Evolutionary conservation across 495 filamentous ascomycete species (phyloP).

Genomic region (Penicillium herquei): DNA sequence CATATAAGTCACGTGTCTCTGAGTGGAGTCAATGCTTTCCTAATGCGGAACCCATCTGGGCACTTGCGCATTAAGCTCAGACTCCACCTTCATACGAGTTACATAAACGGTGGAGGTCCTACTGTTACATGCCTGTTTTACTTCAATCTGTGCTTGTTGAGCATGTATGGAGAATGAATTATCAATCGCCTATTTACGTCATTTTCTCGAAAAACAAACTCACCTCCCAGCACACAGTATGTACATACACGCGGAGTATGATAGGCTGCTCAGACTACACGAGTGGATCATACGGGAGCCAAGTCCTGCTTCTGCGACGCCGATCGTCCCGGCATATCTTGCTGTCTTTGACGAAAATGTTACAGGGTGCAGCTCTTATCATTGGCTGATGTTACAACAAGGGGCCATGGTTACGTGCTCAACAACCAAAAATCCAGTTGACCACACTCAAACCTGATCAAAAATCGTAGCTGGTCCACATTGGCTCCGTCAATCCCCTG

Average conservation of each 20-base stretch:
- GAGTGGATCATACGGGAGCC: conserved; percentile 22
- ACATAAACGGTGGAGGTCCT: background rate
- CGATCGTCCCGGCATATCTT: conserved; percentile 23
- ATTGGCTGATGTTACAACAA: conserved; percentile 12
- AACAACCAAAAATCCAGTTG: conserved; percentile 3
- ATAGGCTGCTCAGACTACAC: background rate
- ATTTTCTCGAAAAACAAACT: background rate
- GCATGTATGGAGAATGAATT: too few relatives aligned
- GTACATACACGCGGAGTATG: too few relatives aligned
- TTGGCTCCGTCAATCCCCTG: conserved; percentile 23
- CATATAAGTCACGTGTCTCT: background rate
- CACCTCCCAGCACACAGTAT: background rate
- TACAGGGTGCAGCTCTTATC: background rate
- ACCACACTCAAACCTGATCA: background rate
- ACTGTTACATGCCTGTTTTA: too few relatives aligned
- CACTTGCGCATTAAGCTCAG: background rate
- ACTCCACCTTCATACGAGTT: background rate
- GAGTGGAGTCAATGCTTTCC: background rate
- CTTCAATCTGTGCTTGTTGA: too few relatives aligned
- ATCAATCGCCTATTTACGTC: too few relatives aligned
- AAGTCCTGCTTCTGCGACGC: conserved; percentile 26
- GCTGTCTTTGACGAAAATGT: conserved; percentile 10
- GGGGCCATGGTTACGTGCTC: conserved; percentile 19
- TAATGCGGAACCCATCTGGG: background rate
- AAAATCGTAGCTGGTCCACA: background rate